Percentiles rank a stretch among this genome's conserved stretches.
Conservation (phyloP, 305 asterid genomes). For the Fraxinus greggii region DNA sequence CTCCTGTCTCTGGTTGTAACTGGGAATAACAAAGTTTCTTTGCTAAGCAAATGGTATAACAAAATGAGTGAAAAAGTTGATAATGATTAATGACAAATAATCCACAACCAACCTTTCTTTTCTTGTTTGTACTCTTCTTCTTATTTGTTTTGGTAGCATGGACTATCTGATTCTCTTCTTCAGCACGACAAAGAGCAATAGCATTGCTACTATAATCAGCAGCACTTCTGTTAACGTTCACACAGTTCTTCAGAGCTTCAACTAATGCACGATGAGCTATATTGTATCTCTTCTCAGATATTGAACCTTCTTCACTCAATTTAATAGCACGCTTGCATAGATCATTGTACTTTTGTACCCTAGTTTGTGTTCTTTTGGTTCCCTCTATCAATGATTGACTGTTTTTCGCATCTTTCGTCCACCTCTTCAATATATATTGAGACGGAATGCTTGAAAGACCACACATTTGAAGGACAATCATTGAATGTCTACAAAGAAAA, state of each 20-base stretch:
- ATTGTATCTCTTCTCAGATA: conserved; percentile 62
- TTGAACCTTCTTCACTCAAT: conserved; percentile 82
- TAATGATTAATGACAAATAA: conserved; percentile 10
- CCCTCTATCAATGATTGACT: conserved; percentile 47
- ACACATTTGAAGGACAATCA: conserved; percentile 91
- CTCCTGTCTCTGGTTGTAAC: conserved; percentile 65
- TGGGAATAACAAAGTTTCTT: conserved; percentile 29
- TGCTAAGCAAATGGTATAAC: conserved; percentile 1
- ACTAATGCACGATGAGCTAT: conserved; percentile 74
- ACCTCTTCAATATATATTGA: conserved; percentile 73
- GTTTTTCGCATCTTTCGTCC: conserved; percentile 87
- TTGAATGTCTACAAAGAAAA: conserved; percentile 84
- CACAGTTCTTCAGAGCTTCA: conserved; percentile 77
- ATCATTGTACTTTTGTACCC: conserved; percentile 87
- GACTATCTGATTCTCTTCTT: conserved; percentile 55
- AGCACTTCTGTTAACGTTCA: conserved; percentile 58
- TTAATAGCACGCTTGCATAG: conserved; percentile 79
- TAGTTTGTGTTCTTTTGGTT: conserved; percentile 52
- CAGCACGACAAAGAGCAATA: conserved; percentile 52
- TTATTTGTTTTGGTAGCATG: conserved; percentile 48
- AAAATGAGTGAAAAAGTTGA: conserved; percentile 4
- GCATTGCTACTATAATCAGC: conserved; percentile 50
- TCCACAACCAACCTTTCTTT: conserved; percentile 62
- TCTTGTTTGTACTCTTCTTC: conserved; percentile 69
- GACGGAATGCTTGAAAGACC: conserved; percentile 83